Conservation (phyloP, 2,329 filamentous ascomycete genomes). For the Hawksworthiomyces lignivorus region DNA sequence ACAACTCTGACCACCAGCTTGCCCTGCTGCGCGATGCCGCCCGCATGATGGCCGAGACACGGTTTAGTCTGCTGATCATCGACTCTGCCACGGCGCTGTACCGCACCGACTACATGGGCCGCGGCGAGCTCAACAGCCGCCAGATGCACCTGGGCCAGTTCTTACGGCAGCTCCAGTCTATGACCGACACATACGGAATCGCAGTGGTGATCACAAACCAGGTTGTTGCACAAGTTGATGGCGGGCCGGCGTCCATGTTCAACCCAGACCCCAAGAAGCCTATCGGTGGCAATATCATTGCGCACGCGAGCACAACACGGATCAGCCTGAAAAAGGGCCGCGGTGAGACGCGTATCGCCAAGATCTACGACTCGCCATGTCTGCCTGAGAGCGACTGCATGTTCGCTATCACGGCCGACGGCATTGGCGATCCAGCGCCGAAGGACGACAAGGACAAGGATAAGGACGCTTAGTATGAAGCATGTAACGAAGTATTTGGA, state of each 20-base stretch:
- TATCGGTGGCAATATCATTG: constrained; percentile 97
- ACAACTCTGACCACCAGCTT: constrained; percentile 97
- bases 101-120: constrained; percentile 92
- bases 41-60: constrained; percentile 98
- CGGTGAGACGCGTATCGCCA: constrained; percentile 92
- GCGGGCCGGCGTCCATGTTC: constrained; percentile 94
- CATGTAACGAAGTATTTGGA: no score
- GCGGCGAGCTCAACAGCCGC: constrained; percentile 88
- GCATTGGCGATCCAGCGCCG: constrained; percentile 89
- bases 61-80: constrained; percentile 91
- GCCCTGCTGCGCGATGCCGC: constrained; percentile 91
- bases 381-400: constrained; percentile 92
- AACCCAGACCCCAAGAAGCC: constrained; percentile 99
- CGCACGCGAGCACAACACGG: constrained; percentile 90
- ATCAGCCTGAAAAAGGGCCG: constrained; percentile 93
- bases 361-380: constrained; percentile 98
- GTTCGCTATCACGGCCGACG: constrained; percentile 95
- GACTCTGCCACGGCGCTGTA: constrained; percentile 95
- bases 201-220: constrained; percentile 98
- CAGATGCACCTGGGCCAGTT: constrained; percentile 87
- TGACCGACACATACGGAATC: constrained; percentile 83
- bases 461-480: constrained; percentile 5
- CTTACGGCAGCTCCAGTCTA: constrained; percentile 72
- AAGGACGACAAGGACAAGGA: constrained; percentile 77
- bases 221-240: constrained; percentile 96